Evolutionary conservation across 2,329 filamentous ascomycete genomes (phyloP).

Genomic region (Colletotrichum spinosum): DNA sequence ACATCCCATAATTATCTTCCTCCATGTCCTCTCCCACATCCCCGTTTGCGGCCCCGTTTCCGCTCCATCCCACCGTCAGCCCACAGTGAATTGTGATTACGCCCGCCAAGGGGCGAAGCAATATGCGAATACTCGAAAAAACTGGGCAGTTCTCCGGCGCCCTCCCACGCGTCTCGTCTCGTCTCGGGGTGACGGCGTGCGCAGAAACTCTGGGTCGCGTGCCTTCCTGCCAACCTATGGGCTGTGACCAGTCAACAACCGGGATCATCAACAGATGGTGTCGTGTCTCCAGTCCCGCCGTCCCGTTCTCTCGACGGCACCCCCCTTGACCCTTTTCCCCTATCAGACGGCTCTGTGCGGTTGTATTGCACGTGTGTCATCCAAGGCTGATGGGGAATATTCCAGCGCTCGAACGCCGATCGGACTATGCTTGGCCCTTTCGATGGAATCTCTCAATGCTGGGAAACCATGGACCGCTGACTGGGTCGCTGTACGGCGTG

Average conservation of each 20-base stretch:
- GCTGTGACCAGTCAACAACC: constrained; percentile 18
- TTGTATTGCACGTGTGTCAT: constrained; percentile 15
- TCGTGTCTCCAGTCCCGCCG: constrained; percentile 33
- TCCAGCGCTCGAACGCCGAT: constrained; percentile 23
- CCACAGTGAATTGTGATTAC: constrained; percentile 9
- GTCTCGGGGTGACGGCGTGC: no score
- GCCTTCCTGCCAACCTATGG: constrained; percentile 20
- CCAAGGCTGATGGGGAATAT: constrained; percentile 23
- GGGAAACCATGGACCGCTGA: background rate
- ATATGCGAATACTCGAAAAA: no score
- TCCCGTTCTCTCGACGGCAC: constrained; percentile 15
- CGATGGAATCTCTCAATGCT: background rate
- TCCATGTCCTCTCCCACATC: constrained; percentile 19
- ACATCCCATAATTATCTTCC: background rate
- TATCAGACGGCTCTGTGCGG: constrained; percentile 31
- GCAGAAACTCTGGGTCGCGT: constrained; percentile 15
- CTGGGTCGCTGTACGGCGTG: constrained; percentile 10
- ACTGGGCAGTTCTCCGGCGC: background rate
- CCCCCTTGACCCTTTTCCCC: constrained; percentile 11
- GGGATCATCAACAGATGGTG: constrained; percentile 12
- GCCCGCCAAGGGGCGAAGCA: no score
- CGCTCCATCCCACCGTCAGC: constrained; percentile 1
- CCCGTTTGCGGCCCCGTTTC: background rate
- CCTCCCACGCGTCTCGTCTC: background rate
- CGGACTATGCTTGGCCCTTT: constrained; percentile 25